These are phyloP conservation scores for Cyberlindnera mrakii DNA, from an alignment of 805 yeast genomes.

Conservation along the genomic window DNA sequence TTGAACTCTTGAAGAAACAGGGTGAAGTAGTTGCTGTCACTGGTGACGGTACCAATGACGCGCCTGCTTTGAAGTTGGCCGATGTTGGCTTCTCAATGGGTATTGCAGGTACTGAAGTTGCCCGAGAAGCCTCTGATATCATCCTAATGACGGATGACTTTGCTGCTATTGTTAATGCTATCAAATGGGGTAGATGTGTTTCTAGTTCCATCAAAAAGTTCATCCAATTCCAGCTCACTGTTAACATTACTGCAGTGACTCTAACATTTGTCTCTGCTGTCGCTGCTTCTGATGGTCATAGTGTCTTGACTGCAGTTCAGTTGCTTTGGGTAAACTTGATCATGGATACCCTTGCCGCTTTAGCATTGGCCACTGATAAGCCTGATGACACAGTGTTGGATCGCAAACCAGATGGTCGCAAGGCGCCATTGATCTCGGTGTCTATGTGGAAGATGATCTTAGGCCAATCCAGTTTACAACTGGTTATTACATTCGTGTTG, in stretches of 20 bases:
- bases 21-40: slow-evolving; percentile 98
- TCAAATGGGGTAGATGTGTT: slow-evolving; percentile 98
- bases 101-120: slow-evolving; percentile 96
- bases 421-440: slow-evolving; percentile 70
- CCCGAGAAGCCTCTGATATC: slow-evolving; percentile 94
- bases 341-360: slow-evolving; percentile 97
- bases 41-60: slow-evolving; percentile 99
- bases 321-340: slow-evolving; percentile 95
- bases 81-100: slow-evolving; percentile 99
- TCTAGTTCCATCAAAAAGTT: slow-evolving; percentile 91
- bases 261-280: slow-evolving; percentile 93
- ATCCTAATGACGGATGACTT: slow-evolving; percentile 93
- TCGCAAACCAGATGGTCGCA: slow-evolving; percentile 79
- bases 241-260: slow-evolving; percentile 92
- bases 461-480: slow-evolving; percentile 78
- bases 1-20: slow-evolving; percentile 65
- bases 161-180: slow-evolving; percentile 89
- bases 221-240: slow-evolving; percentile 94
- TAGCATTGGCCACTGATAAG: slow-evolving; percentile 95
- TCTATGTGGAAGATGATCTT: slow-evolving; percentile 99
- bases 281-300: slow-evolving; percentile 66
- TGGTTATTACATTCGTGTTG: slow-evolving; percentile 68
- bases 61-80: slow-evolving; percentile 93
- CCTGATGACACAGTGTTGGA: slow-evolving; percentile 80
- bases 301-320: slow-evolving; percentile 96